Evolutionary conservation across 2,329 filamentous ascomycete species (phyloP).

Genomic region (Scopulariopsis brevicaulis): DNA sequence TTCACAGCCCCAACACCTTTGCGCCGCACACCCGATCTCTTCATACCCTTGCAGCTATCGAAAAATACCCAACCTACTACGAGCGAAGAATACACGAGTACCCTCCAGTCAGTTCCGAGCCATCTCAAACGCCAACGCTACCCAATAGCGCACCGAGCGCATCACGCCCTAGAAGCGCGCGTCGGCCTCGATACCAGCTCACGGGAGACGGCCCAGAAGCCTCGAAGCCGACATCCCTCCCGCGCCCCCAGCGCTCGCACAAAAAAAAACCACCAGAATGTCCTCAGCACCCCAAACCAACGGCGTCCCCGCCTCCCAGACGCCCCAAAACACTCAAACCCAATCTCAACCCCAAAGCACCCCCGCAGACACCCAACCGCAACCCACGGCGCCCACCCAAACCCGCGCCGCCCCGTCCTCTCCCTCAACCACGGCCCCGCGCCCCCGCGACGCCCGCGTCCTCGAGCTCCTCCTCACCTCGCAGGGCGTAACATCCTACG

Average conservation of each 20-base stretch:
- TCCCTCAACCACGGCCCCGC: slow-evolving; percentile 30
- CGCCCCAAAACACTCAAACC: slow-evolving; percentile 23
- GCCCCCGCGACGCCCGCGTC: slow-evolving; percentile 68
- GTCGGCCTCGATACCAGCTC: neutral
- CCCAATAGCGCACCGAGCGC: neutral
- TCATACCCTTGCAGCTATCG: neutral
- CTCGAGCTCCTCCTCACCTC: slow-evolving; percentile 71
- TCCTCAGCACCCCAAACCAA: slow-evolving; percentile 31
- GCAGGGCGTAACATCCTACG: slow-evolving; percentile 69
- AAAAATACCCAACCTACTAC: neutral
- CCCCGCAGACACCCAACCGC: slow-evolving; percentile 15
- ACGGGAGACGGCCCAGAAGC: neutral
- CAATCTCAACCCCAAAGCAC: slow-evolving; percentile 23
- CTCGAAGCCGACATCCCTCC: neutral
- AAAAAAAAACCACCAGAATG: neutral
- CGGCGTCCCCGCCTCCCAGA: slow-evolving; percentile 30
- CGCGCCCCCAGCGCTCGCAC: neutral
- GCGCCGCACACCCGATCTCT: neutral
- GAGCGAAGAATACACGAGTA: neutral
- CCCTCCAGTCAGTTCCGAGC: neutral
- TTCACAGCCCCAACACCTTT: neutral
- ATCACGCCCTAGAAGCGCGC: neutral
- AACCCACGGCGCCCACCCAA: slow-evolving; percentile 4
- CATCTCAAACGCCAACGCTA: neutral
- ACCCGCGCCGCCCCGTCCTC: slow-evolving; percentile 10